These are phyloP conservation scores for Schwanniomyces vanrijiae DNA, from an alignment of 805 yeast species.

Conservation along the genomic window DNA sequence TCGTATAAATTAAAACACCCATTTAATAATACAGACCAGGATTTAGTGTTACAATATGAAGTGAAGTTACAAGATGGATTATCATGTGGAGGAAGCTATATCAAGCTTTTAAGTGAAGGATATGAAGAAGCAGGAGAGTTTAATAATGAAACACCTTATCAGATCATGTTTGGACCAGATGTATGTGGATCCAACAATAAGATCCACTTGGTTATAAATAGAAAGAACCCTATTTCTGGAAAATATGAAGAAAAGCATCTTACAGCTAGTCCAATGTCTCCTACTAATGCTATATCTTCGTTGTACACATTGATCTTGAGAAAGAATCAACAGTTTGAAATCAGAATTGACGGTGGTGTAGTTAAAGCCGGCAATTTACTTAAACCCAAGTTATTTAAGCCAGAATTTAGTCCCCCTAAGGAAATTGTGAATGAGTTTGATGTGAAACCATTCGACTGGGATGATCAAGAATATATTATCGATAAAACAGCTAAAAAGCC, in stretches of 20 bases:
- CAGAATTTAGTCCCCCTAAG: slow-evolving; percentile 66
- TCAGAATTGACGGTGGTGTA: slow-evolving; percentile 78
- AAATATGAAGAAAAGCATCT: slow-evolving; percentile 70
- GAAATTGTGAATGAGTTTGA: slow-evolving; percentile 58
- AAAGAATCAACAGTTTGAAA: slow-evolving; percentile 68
- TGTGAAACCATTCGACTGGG: slow-evolving; percentile 80
- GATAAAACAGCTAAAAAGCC: slow-evolving; percentile 70
- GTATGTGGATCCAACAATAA: slow-evolving; percentile 79
- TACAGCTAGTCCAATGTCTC: slow-evolving; percentile 64
- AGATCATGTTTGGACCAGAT: slow-evolving; percentile 94
- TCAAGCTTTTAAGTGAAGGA: slow-evolving; percentile 60
- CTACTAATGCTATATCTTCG: slow-evolving; percentile 54
- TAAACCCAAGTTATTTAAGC: slow-evolving; percentile 55
- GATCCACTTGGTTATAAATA: slow-evolving; percentile 72
- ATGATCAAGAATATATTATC: slow-evolving; percentile 60
- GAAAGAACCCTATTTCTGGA: slow-evolving; percentile 55
- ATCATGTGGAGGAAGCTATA: slow-evolving; percentile 86
- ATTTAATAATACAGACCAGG: slow-evolving; percentile 58
- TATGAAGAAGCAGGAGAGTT: slow-evolving; percentile 48
- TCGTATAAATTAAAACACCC: slow-evolving; percentile 58
- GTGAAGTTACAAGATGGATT: slow-evolving; percentile 79
- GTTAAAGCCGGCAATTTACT: slow-evolving; percentile 69
- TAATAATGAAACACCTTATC: slow-evolving; percentile 68
- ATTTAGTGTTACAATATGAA: slow-evolving; percentile 86
- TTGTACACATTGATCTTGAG: slow-evolving; percentile 77